Evolutionary conservation across 2,329 filamentous ascomycete species (phyloP).

Genomic region (Apiospora malaysiana): DNA sequence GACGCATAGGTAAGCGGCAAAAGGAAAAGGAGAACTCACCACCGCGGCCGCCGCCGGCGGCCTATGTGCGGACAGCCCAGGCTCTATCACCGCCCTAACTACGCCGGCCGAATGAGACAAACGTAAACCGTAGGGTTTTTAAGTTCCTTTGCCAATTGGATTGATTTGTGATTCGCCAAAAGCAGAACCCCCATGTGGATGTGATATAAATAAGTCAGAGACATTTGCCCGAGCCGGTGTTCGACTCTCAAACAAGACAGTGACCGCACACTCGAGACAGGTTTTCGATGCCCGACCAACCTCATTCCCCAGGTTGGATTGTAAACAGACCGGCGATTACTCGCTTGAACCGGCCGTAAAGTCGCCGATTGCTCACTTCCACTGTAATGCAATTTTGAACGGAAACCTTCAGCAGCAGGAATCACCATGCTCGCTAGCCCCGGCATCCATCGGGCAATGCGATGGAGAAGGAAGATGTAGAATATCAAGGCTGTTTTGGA

Average conservation of each 20-base stretch:
- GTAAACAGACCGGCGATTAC: not conserved
- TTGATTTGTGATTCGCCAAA: not conserved
- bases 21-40: not conserved
- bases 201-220: slow-evolving; percentile 18
- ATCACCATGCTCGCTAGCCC: not conserved
- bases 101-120: not conserved
- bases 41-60: not conserved
- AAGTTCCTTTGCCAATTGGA: not conserved
- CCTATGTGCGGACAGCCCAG: not conserved
- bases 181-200: not conserved
- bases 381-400: not conserved
- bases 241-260: slow-evolving; percentile 15
- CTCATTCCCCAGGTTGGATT: not conserved
- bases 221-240: not conserved
- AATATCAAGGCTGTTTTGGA: not conserved
- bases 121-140: not conserved
- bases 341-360: slow-evolving; percentile 5
- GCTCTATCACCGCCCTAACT: not conserved
- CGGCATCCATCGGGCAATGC: not conserved
- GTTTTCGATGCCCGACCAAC: not conserved
- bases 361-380: not conserved
- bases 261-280: slow-evolving; percentile 1
- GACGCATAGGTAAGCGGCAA: not conserved
- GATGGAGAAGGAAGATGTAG: not conserved
- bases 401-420: not conserved